Conservation (phyloP, 225 moss, liverwort and hornwort species). For the Pleurozium schreberi region DNA sequence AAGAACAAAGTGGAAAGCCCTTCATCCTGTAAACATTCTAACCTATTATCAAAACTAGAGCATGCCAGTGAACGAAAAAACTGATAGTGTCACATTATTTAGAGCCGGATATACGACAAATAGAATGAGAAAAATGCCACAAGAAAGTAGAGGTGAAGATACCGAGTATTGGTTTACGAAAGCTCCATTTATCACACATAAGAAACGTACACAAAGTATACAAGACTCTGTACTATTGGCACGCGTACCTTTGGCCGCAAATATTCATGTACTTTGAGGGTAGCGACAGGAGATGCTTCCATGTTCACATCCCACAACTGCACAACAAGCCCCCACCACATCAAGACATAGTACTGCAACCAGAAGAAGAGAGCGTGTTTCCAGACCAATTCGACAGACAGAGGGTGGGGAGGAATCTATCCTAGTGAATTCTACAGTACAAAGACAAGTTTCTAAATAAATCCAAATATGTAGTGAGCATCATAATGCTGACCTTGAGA, state of each 20-base stretch:
- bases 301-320: slow-evolving; percentile 99
- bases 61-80: neutral
- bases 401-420: neutral
- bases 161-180: neutral
- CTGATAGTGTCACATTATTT: neutral
- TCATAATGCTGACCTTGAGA: slow-evolving; percentile 51
- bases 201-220: neutral
- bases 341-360: neutral
- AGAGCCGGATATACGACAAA: neutral
- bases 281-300: slow-evolving; percentile 92
- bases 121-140: neutral
- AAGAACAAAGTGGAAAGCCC: neutral
- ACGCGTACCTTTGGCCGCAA: slow-evolving; percentile 82
- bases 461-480: neutral
- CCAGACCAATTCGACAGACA: neutral
- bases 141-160: neutral
- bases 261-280: slow-evolving; percentile 90
- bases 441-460: neutral
- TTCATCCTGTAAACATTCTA: neutral
- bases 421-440: neutral
- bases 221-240: neutral
- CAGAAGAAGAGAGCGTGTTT: neutral
- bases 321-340: neutral
- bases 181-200: neutral
- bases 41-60: neutral